Evolutionary conservation across 441 rosid species (phyloP).

Genomic region (Adansonia gregorii): DNA sequence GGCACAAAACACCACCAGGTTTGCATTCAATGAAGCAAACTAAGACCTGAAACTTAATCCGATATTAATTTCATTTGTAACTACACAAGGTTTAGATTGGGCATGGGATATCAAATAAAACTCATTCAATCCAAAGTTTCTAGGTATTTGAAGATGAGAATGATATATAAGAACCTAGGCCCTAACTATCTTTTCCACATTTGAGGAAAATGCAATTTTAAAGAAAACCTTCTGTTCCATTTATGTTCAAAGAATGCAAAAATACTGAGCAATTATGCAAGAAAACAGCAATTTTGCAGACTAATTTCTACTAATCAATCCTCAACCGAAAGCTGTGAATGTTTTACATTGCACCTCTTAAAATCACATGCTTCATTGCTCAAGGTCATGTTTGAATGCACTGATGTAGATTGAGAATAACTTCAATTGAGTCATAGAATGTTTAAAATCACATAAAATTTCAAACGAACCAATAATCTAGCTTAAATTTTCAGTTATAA

Average conservation of each 20-base stretch:
- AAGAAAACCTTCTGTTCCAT: background rate
- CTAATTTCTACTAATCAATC: background rate
- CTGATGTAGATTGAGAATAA: background rate
- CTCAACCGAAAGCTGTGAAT: background rate
- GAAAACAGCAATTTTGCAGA: background rate
- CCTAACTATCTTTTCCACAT: background rate
- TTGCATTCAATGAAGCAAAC: background rate
- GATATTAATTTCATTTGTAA: background rate
- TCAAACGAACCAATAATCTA: background rate
- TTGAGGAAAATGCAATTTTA: background rate
- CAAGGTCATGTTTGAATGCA: background rate
- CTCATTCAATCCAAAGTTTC: background rate
- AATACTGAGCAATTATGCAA: background rate
- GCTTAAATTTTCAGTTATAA: conserved; percentile 7
- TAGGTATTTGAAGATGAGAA: background rate
- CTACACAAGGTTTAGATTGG: conserved; percentile 1
- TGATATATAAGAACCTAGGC: background rate
- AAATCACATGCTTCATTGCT: background rate
- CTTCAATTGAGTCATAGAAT: conserved; percentile 2
- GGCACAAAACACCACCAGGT: background rate
- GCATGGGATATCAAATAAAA: background rate
- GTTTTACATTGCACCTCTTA: background rate
- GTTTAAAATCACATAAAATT: conserved; percentile 8
- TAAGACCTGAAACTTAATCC: background rate
- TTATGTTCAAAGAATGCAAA: background rate